Evolutionary conservation across 192 early-diverging fungal genomes (phyloP).

Genomic region (Chytriomyces hyalinus): DNA sequence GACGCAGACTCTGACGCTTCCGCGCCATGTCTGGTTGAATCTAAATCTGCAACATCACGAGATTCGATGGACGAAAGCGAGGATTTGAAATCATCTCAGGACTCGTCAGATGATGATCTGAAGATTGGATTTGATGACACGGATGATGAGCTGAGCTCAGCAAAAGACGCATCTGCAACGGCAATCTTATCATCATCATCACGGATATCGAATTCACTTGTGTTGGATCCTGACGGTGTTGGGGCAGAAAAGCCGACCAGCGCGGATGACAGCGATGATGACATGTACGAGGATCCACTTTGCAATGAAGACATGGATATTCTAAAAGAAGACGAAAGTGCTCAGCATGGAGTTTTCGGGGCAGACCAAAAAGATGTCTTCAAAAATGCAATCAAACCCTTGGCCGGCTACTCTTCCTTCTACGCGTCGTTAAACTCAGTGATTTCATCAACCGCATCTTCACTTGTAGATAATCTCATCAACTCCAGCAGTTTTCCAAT

Average conservation of each 20-base stretch:
- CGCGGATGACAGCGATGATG: background rate
- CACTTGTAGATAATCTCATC: background rate
- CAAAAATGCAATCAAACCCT: conserved; percentile 16
- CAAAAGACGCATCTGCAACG: background rate
- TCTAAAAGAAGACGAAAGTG: background rate
- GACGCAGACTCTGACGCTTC: background rate
- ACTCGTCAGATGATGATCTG: background rate
- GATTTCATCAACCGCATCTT: background rate
- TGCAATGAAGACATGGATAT: no score
- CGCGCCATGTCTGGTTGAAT: background rate
- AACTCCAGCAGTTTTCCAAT: background rate
- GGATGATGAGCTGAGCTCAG: background rate
- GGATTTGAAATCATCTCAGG: background rate
- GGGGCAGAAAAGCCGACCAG: background rate
- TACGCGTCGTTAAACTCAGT: background rate
- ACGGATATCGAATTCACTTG: no score
- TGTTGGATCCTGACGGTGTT: background rate
- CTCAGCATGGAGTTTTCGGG: background rate
- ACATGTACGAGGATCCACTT: background rate
- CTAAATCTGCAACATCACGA: background rate
- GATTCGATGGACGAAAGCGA: background rate
- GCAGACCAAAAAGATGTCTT: background rate
- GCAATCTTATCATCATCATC: no score
- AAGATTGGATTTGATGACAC: conserved; percentile 4
- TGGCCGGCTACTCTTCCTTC: background rate